Percentiles rank a stretch among this genome's conserved stretches.
These are phyloP conservation scores for Pulveroboletus sp. DNA, from an alignment of 768 basidiomycete genomes.

Conservation along the genomic window DNA sequence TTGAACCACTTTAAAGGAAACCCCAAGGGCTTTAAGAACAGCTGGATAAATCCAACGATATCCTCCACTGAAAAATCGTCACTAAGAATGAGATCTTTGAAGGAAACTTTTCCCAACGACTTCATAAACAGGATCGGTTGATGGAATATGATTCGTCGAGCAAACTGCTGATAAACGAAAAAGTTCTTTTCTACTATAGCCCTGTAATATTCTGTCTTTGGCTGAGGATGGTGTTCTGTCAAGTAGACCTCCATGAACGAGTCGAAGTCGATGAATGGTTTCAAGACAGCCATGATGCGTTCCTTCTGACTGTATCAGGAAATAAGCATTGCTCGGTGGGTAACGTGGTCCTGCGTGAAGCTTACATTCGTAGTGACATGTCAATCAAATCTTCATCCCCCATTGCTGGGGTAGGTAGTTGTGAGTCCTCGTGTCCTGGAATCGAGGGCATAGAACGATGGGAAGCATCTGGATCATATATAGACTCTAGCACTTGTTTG, in stretches of 20 bases:
- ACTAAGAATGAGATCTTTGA: constrained; percentile 30
- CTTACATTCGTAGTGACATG: constrained; percentile 11
- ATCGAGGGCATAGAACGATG: neutral
- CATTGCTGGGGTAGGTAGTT: neutral
- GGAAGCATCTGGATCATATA: neutral
- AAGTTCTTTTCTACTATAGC: neutral
- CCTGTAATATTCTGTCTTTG: neutral
- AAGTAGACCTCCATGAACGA: neutral
- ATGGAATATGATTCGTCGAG: constrained; percentile 29
- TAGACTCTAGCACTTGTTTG: neutral
- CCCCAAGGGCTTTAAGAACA: constrained; percentile 3
- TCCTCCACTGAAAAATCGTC: constrained; percentile 29
- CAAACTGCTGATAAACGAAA: constrained; percentile 19
- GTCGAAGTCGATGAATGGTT: constrained; percentile 1
- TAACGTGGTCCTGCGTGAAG: neutral
- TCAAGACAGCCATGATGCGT: neutral
- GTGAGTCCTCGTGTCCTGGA: neutral
- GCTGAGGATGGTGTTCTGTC: neutral
- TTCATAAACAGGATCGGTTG: constrained; percentile 26
- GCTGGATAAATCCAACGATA: constrained; percentile 2
- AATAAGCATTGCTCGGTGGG: neutral
- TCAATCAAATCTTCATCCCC: constrained; percentile 18
- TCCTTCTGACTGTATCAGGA: constrained; percentile 4
- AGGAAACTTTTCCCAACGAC: constrained; percentile 28
- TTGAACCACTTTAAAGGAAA: constrained; percentile 26